Conservation (phyloP, 169 alveolate species). For the Plasmodium billcollinsi region DNA sequence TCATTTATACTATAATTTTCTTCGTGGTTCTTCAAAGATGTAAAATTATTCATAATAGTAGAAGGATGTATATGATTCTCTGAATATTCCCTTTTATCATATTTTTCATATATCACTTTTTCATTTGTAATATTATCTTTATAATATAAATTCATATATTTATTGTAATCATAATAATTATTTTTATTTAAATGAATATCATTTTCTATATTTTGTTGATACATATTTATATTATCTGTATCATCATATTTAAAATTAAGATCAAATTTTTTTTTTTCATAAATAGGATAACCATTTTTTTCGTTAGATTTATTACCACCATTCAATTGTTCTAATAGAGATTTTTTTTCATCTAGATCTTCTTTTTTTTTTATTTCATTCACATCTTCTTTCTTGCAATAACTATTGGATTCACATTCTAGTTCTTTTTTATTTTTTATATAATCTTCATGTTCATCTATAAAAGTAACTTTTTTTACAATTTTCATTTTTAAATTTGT, state of each 20-base stretch:
- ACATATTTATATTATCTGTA: not conserved
- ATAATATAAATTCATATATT: constrained; percentile 9
- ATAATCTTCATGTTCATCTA: constrained; percentile 17
- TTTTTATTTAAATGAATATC: not conserved
- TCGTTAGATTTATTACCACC: too few species aligned
- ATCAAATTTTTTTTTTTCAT: not conserved
- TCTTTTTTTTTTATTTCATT: not conserved
- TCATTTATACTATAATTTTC: too few species aligned
- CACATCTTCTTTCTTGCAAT: not conserved
- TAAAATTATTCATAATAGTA: not conserved
- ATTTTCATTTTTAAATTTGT: constrained; percentile 22
- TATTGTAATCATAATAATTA: not conserved
- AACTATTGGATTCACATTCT: not conserved
- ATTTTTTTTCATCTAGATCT: too few species aligned
- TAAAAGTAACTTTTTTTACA: constrained; percentile 50
- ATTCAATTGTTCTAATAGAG: too few species aligned
- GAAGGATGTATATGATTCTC: constrained; percentile 9
- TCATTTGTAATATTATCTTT: constrained; percentile 25
- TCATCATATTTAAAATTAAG: not conserved
- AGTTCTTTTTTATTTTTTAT: constrained; percentile 19
- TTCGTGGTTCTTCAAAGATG: too few species aligned
- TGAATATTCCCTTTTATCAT: constrained; percentile 44
- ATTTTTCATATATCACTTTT: constrained; percentile 5
- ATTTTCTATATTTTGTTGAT: not conserved
- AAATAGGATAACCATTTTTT: too few species aligned